Conservation (phyloP, 2,329 filamentous ascomycete species). For the Diplocarpon mali region DNA sequence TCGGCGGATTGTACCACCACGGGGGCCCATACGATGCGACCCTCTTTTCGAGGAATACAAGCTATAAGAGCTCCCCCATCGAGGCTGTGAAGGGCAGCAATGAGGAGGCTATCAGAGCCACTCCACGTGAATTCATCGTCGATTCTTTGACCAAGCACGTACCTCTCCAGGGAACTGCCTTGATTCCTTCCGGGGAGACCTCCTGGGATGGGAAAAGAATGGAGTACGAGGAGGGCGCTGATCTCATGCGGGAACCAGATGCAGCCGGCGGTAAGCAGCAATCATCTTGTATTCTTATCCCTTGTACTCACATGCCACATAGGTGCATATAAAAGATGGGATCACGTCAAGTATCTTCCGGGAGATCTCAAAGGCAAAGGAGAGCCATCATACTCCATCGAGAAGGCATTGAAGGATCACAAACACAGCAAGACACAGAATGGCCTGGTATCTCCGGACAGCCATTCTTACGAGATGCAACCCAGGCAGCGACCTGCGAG, state of each 20-base stretch:
- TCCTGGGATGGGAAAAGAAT: slow-evolving; percentile 52
- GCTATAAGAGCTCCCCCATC: slow-evolving; percentile 54
- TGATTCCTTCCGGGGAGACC: slow-evolving; percentile 66
- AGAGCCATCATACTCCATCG: slow-evolving; percentile 62
- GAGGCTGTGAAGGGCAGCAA: slow-evolving; percentile 67
- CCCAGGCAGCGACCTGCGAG: slow-evolving; percentile 21
- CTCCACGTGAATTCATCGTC: slow-evolving; percentile 63
- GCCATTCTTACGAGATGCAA: slow-evolving; percentile 40
- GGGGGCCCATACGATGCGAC: slow-evolving; percentile 85
- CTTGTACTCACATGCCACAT: slow-evolving; percentile 24
- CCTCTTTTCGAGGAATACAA: slow-evolving; percentile 59
- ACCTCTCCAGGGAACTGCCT: slow-evolving; percentile 70
- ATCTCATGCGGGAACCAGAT: slow-evolving; percentile 67
- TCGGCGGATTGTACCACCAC: slow-evolving; percentile 68
- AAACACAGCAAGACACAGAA: slow-evolving; percentile 30
- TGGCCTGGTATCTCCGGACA: slow-evolving; percentile 19
- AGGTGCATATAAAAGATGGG: slow-evolving; percentile 69
- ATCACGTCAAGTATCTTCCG: slow-evolving; percentile 57
- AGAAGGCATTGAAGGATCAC: slow-evolving; percentile 53
- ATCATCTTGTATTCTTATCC: background rate
- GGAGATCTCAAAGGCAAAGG: slow-evolving; percentile 76
- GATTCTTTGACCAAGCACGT: slow-evolving; percentile 64
- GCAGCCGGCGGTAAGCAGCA: slow-evolving; percentile 36
- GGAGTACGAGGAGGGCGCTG: slow-evolving; percentile 74
- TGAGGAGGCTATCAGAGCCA: slow-evolving; percentile 66